A percentile compares a stretch with the other conserved stretches of the same genome.
These are phyloP conservation scores for Ceratopteris richardii DNA, from an alignment of 75 land plant species.

Conservation along the genomic window DNA sequence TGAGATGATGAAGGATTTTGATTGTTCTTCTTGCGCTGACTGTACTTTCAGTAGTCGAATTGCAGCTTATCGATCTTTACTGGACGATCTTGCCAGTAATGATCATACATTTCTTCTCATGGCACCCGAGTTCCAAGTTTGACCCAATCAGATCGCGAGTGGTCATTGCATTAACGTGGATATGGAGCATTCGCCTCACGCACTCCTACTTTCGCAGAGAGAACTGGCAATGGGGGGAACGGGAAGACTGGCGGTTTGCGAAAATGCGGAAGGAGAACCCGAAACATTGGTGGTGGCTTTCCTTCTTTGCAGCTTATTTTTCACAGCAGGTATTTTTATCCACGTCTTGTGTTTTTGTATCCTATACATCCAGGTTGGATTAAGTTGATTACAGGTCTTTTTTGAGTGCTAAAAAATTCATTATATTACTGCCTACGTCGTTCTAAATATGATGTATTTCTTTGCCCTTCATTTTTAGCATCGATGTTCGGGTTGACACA, in stretches of 20 bases:
- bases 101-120: conserved; percentile 66
- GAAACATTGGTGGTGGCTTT: conserved; percentile 87
- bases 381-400: no score
- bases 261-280: conserved; percentile 57
- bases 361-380: no score
- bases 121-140: conserved; percentile 45
- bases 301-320: conserved; percentile 74
- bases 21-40: neutral
- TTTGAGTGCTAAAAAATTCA: no score
- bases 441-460: no score
- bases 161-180: conserved; percentile 58
- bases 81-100: conserved; percentile 94
- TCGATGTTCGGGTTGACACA: no score
- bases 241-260: conserved; percentile 94
- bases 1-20: neutral
- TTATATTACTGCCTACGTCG: no score
- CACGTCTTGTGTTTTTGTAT: no score
- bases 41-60: neutral
- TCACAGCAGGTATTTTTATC: conserved; percentile 83
- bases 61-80: conserved; percentile 91
- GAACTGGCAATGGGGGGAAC: conserved; percentile 84
- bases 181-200: conserved; percentile 83
- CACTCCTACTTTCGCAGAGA: conserved; percentile 91
- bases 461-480: no score
- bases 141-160: conserved; percentile 45